Conservation (phyloP, 2,329 filamentous ascomycete genomes). For the Calonectria hawksworthii region DNA sequence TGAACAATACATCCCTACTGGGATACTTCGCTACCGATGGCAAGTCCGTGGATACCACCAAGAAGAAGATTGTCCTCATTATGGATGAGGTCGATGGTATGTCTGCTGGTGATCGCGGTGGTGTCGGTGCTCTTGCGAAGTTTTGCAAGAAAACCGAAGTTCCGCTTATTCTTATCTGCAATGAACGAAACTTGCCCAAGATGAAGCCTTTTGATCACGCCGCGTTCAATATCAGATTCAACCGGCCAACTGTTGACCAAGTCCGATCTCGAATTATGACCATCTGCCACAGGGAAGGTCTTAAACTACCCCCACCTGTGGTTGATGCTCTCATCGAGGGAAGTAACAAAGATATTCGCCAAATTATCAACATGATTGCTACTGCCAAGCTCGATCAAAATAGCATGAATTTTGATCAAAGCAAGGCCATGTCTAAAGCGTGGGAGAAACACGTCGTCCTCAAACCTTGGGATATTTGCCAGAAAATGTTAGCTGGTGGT, state of each 20-base stretch:
- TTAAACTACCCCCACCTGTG: slow-evolving; percentile 86
- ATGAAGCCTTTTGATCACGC: slow-evolving; percentile 98
- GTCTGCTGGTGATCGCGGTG: slow-evolving; percentile 96
- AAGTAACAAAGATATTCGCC: slow-evolving; percentile 94
- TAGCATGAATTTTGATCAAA: slow-evolving; percentile 85
- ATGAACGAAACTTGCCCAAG: slow-evolving; percentile 91
- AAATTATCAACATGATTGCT: slow-evolving; percentile 98
- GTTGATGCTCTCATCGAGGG: slow-evolving; percentile 96
- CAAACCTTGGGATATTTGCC: slow-evolving; percentile 98
- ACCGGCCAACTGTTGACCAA: slow-evolving; percentile 89
- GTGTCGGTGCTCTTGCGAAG: slow-evolving; percentile 93
- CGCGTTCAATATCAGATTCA: slow-evolving; percentile 88
- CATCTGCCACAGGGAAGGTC: slow-evolving; percentile 90
- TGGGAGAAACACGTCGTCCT: slow-evolving; percentile 98
- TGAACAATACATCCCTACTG: slow-evolving; percentile 92
- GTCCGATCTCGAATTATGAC: slow-evolving; percentile 94
- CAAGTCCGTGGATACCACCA: slow-evolving; percentile 82
- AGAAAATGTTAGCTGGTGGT: slow-evolving; percentile 90
- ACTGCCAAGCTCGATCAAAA: slow-evolving; percentile 90
- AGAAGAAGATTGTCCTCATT: slow-evolving; percentile 95
- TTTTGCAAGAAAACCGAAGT: slow-evolving; percentile 96
- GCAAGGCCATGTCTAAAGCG: slow-evolving; percentile 94
- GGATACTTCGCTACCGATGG: slow-evolving; percentile 91
- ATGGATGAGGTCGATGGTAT: slow-evolving; percentile 99
- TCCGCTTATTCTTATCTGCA: slow-evolving; percentile 97